These are phyloP conservation scores for Cyberlindnera americana DNA, from an alignment of 805 yeast genomes.

Conservation along the genomic window DNA sequence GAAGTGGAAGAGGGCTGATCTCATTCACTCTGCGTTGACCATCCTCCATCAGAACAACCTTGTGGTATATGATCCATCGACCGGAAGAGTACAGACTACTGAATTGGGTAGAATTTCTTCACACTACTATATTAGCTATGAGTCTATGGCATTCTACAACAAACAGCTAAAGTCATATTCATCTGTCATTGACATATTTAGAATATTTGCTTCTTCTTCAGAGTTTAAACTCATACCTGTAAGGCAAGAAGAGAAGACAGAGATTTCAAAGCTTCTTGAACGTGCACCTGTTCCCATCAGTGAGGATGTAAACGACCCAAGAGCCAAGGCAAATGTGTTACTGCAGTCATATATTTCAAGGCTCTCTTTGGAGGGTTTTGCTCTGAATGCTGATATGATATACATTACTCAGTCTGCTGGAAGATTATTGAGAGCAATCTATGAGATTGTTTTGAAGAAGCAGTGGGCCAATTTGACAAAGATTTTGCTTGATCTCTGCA, in stretches of 20 bases:
- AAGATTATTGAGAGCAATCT: conserved; percentile 78
- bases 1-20: conserved; percentile 53
- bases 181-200: conserved; percentile 68
- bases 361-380: conserved; percentile 78
- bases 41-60: conserved; percentile 55
- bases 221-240: conserved; percentile 85
- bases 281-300: conserved; percentile 84
- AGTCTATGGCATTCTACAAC: conserved; percentile 67
- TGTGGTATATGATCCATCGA: conserved; percentile 49
- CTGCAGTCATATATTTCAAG: conserved; percentile 86
- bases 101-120: conserved; percentile 85
- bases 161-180: conserved; percentile 60
- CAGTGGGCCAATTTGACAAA: conserved; percentile 68
- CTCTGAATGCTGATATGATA: conserved; percentile 88
- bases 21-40: conserved; percentile 73
- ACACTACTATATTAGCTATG: conserved; percentile 74
- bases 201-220: conserved; percentile 73
- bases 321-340: conserved; percentile 74
- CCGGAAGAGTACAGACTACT: conserved; percentile 51
- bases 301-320: conserved; percentile 64
- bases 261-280: conserved; percentile 63
- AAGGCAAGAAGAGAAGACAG: conserved; percentile 79
- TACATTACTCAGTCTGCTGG: conserved; percentile 93
- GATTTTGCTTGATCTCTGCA: conserved; percentile 58
- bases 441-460: conserved; percentile 67